Base-by-base conservation (phyloP, 495 filamentous ascomycete species). In the Podospora didyma region DNA sequence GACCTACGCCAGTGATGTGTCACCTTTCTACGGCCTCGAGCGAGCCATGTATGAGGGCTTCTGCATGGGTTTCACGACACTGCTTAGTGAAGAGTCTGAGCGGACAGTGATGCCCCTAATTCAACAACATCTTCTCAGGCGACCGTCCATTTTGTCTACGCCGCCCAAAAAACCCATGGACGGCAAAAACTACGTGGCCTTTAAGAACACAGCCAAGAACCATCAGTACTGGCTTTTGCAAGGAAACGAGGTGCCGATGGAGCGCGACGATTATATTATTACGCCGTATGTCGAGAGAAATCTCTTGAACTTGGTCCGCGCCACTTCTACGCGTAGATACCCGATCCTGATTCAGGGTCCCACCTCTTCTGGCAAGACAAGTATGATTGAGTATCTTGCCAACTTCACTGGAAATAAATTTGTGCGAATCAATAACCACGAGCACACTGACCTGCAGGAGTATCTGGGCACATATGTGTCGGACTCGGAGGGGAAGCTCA, bases 371-470 rank as follows among this genome's bases (percentile, higher is more conserved):
- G 95, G 95, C 53, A 99, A 99, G 72, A 99, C 95, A 0, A 96
- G 92, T 67, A 97, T 99, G 95, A 93, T 99, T 51, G 93, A 97
- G 69, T 96, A 96, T 67, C 81, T 99, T 26, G 95, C 95, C 5
- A 94, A 94, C 67, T 87, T 89, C 46, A 96, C 90, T 23, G 95
- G 95, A 2, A 96, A 99, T 64, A 92, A 90, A 64, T 97, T 97
- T 61, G 90, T 99, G 37, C 85, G 95, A 54, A 97, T 99, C 75
- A 99, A 99, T 75, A 99, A 99, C 63, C 95, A 99, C 68, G 95
- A 99, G 62, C 93, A 97, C 67, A 97, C 95, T 0, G 95, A 99
- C 71, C 78, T 99, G 26, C 95, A 99, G 69, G 95, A 99, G 67
- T 99, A 99, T 64, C 78, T 99, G 1, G 95, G 95, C 16, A 91